phyloP scores from a whole-genome alignment of 768 basidiomycete genomes.

The Cubamyces lactineus region DNA sequence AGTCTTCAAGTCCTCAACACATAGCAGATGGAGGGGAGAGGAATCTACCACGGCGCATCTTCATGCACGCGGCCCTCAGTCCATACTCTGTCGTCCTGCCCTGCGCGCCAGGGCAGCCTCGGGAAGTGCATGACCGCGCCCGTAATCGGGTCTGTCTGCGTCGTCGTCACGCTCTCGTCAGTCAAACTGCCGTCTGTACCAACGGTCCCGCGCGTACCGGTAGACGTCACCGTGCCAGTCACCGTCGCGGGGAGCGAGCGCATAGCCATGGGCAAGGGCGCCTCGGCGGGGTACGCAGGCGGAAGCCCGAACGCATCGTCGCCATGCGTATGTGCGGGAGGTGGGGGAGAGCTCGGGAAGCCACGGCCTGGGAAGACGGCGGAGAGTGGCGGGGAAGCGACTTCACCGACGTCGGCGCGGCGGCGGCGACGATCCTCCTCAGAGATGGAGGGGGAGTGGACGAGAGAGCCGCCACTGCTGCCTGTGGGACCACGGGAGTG shows the following conservation, averaged over 20 bases:
- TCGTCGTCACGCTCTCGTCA: conserved; percentile 37
- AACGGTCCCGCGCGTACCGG: conserved; percentile 19
- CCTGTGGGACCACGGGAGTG: conserved; percentile 37
- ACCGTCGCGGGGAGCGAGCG: conserved; percentile 7
- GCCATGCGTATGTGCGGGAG: conserved; percentile 2
- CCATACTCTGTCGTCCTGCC: conserved; percentile 16
- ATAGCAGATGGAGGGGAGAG: neutral
- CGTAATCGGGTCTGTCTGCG: conserved; percentile 38
- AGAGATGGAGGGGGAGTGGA: conserved; percentile 56
- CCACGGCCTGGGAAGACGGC: conserved; percentile 29
- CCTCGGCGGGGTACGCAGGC: conserved; percentile 13
- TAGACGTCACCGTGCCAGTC: conserved; percentile 32
- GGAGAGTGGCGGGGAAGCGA: conserved; percentile 36
- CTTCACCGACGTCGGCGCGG: conserved; percentile 25
- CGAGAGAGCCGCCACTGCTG: conserved; percentile 39
- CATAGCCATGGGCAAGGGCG: conserved; percentile 5
- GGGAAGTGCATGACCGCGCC: conserved; percentile 37
- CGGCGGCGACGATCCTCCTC: conserved; percentile 49
- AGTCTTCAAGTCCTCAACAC: neutral
- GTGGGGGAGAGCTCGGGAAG: conserved; percentile 14
- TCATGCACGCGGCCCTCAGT: conserved; percentile 22
- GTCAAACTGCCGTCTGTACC: conserved; percentile 31
- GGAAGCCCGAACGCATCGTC: conserved; percentile 3
- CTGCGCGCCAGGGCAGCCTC: conserved; percentile 29
- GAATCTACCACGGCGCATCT: conserved; percentile 20